Evolutionary conservation across 1,284 basidiomycete genomes (phyloP).

Genomic region (Tremellales sp.): DNA sequence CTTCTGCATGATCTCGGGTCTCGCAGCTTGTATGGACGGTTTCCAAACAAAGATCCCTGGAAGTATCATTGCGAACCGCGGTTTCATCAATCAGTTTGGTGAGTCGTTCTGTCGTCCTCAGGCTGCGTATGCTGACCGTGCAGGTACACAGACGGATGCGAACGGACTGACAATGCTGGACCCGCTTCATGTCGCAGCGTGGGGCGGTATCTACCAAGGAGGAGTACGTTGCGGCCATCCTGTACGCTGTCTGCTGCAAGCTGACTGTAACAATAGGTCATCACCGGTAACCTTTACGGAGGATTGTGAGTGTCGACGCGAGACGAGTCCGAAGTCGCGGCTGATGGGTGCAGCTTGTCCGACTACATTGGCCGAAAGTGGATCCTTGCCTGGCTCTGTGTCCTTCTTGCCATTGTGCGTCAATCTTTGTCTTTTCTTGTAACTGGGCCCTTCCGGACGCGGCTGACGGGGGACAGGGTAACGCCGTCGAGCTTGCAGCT

Average conservation of each 20-base stretch:
- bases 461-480: conserved; percentile 4
- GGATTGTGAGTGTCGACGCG: conserved; percentile 7
- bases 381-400: conserved; percentile 2
- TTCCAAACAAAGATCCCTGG: conserved; percentile 3
- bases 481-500: conserved; percentile 7
- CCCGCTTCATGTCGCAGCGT: conserved; percentile 5
- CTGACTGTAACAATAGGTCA: too few relatives aligned
- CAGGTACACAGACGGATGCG: conserved; percentile 5
- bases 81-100: conserved; percentile 9
- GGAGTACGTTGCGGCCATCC: conserved; percentile 3
- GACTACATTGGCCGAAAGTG: conserved; percentile 5
- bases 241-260: too few relatives aligned
- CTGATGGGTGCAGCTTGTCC: conserved; percentile 6
- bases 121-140: background rate
- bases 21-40: background rate
- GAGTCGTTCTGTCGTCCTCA: background rate
- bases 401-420: conserved; percentile 8
- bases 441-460: background rate
- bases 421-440: too few relatives aligned
- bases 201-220: conserved; percentile 8
- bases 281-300: conserved; percentile 6
- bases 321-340: background rate
- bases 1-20: background rate
- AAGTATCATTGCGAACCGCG: conserved; percentile 10
- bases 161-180: conserved; percentile 6